phyloP scores from a whole-genome alignment of 148 eudicot genomes.

The Dianthus caryophyllus region DNA sequence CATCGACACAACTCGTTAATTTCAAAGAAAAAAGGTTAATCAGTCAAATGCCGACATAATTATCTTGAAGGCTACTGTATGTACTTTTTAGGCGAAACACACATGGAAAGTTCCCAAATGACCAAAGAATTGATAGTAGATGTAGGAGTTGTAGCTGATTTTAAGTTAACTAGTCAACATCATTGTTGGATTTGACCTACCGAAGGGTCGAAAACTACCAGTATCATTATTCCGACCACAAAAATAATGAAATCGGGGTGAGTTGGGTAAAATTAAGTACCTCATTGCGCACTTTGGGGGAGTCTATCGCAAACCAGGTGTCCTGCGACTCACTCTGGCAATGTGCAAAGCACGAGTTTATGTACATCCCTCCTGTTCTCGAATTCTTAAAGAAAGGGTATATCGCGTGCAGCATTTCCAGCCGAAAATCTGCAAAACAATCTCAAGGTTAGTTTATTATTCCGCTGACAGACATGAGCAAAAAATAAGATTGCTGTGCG shows the following conservation, averaged over 20 bases:
- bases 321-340: conserved; percentile 89
- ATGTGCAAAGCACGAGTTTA: conserved; percentile 95
- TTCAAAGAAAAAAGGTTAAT: not conserved
- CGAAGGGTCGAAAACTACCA: too few species aligned
- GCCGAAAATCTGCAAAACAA: conserved; percentile 51
- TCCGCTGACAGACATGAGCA: too few species aligned
- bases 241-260: not conserved
- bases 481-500: too few species aligned
- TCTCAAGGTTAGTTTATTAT: not conserved
- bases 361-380: conserved; percentile 66
- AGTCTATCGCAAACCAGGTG: conserved; percentile 71
- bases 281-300: conserved; percentile 73
- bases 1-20: not conserved
- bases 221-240: too few species aligned
- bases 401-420: conserved; percentile 60
- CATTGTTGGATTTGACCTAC: too few species aligned
- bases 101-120: not conserved
- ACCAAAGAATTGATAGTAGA: not conserved
- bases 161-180: too few species aligned
- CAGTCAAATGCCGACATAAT: too few species aligned
- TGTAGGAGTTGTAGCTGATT: too few species aligned
- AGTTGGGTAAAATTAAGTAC: conserved; percentile 27
- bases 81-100: not conserved
- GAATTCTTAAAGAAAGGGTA: conserved; percentile 44
- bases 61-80: too few species aligned